A percentile compares a stretch with the other conserved stretches of the same genome.
Evolutionary conservation across 2,329 filamentous ascomycete species (phyloP).

Genomic region (Knoxdaviesia capensis): DNA sequence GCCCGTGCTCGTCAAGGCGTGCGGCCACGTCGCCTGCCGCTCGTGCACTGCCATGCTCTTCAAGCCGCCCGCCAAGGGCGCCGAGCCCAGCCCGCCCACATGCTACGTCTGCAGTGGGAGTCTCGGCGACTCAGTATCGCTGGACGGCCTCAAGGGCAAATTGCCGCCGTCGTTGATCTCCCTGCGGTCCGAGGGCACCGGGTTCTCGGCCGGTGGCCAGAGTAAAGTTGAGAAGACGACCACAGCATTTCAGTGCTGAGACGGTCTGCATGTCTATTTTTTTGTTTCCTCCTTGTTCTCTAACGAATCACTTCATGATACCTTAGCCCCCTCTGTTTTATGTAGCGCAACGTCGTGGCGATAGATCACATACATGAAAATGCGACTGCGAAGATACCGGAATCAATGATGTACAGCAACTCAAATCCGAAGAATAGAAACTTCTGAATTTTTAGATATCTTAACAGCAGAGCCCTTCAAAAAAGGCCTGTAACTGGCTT

Average conservation of each 20-base stretch:
- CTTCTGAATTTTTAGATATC: too few species aligned
- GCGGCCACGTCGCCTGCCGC: conserved; percentile 75
- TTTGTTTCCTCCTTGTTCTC: neutral
- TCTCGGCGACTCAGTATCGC: conserved; percentile 27
- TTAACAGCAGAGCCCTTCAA: too few species aligned
- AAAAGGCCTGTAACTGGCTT: too few species aligned
- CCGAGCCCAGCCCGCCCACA: conserved; percentile 17
- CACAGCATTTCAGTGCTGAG: conserved; percentile 63
- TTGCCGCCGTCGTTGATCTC: conserved; percentile 56
- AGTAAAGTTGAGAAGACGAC: conserved; percentile 64
- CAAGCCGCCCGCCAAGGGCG: conserved; percentile 26
- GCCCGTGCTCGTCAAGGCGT: conserved; percentile 67
- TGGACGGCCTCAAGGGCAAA: conserved; percentile 27
- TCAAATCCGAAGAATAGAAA: neutral
- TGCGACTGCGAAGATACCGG: neutral
- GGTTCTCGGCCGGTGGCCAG: conserved; percentile 73
- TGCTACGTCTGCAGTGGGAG: conserved; percentile 83
- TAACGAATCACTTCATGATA: neutral
- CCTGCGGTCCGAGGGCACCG: conserved; percentile 72
- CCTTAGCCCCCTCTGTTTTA: too few species aligned
- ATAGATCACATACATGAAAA: neutral
- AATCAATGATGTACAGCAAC: neutral
- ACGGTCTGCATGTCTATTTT: conserved; percentile 1
- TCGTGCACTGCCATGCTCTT: conserved; percentile 40
- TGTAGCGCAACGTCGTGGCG: neutral